These are phyloP conservation scores for Trichoderma aggressivum DNA, from an alignment of 2,329 filamentous ascomycete genomes.

Conservation along the genomic window DNA sequence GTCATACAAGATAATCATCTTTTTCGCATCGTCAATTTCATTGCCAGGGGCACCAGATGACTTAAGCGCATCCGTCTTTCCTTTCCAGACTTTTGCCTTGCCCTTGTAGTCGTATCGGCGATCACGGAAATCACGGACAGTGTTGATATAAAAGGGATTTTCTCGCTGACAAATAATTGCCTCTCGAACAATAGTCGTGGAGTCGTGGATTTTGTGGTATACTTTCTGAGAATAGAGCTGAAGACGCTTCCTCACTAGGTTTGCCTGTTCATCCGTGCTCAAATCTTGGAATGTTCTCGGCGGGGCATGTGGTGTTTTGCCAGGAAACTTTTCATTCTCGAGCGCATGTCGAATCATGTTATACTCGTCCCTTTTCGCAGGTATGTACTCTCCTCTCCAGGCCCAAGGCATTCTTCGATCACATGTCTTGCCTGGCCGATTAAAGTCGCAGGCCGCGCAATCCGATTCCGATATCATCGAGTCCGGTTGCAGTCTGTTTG, in stretches of 20 bases:
- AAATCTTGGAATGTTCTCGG: constrained; percentile 77
- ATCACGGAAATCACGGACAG: constrained; percentile 92
- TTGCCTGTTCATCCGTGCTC: constrained; percentile 75
- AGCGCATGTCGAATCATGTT: constrained; percentile 96
- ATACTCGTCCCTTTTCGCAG: constrained; percentile 95
- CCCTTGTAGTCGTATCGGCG: constrained; percentile 98
- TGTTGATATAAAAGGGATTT: constrained; percentile 97
- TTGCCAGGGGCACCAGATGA: constrained; percentile 68
- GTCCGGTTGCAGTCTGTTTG: constrained; percentile 92
- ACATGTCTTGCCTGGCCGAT: constrained; percentile 93
- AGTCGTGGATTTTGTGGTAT: constrained; percentile 98
- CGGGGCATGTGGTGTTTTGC: constrained; percentile 67
- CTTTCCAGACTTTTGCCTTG: constrained; percentile 97
- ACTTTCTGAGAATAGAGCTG: constrained; percentile 97
- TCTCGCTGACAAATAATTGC: constrained; percentile 98
- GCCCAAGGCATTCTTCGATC: constrained; percentile 93
- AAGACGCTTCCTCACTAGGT: constrained; percentile 77
- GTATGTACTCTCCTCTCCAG: constrained; percentile 96
- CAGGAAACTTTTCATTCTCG: constrained; percentile 89
- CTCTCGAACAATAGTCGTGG: constrained; percentile 86
- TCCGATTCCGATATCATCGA: constrained; percentile 98
- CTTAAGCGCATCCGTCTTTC: constrained; percentile 85
- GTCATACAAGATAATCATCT: constrained; percentile 97
- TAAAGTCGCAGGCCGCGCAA: constrained; percentile 97
- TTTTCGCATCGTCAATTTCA: constrained; percentile 92